Percentiles rank a stretch among this genome's conserved stretches.
These are phyloP conservation scores for Beauveria brongniartii DNA, from an alignment of 2,329 filamentous ascomycete genomes.

Conservation along the genomic window DNA sequence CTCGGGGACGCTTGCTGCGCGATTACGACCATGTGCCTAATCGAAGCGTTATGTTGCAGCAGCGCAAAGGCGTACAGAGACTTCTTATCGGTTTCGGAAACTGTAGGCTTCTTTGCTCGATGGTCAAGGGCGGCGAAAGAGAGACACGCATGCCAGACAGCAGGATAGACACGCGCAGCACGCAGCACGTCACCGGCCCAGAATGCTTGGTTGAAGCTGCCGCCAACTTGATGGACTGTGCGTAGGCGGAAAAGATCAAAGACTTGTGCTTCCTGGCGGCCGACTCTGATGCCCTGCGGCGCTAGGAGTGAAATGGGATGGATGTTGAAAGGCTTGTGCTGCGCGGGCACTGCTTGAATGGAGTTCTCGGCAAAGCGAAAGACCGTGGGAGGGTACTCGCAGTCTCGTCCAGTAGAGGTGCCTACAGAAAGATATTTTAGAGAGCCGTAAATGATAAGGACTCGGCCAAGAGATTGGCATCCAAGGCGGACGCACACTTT, in stretches of 20 bases:
- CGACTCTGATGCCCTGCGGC: background rate
- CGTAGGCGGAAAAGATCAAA: slow-evolving; percentile 4
- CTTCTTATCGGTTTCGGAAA: background rate
- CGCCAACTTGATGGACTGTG: slow-evolving; percentile 3
- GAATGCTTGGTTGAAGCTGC: slow-evolving; percentile 4
- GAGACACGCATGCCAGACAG: slow-evolving; percentile 6
- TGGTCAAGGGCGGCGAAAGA: slow-evolving; percentile 3
- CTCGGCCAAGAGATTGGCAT: background rate
- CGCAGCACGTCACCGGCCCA: slow-evolving; percentile 3
- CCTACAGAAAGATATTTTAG: background rate
- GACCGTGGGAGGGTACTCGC: background rate
- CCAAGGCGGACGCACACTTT: background rate
- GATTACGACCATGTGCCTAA: slow-evolving; percentile 1
- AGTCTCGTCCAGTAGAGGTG: background rate
- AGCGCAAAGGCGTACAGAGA: background rate
- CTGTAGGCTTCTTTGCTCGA: slow-evolving; percentile 1
- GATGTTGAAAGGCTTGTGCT: background rate
- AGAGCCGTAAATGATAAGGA: background rate
- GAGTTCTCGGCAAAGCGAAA: background rate
- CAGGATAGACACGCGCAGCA: background rate
- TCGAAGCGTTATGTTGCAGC: slow-evolving; percentile 3
- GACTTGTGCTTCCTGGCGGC: background rate
- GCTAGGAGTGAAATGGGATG: background rate
- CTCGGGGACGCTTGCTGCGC: background rate
- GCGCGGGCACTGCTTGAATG: background rate